phyloP scores from a whole-genome alignment of 2,329 filamentous ascomycete genomes.

The Calonectria honghensis region DNA sequence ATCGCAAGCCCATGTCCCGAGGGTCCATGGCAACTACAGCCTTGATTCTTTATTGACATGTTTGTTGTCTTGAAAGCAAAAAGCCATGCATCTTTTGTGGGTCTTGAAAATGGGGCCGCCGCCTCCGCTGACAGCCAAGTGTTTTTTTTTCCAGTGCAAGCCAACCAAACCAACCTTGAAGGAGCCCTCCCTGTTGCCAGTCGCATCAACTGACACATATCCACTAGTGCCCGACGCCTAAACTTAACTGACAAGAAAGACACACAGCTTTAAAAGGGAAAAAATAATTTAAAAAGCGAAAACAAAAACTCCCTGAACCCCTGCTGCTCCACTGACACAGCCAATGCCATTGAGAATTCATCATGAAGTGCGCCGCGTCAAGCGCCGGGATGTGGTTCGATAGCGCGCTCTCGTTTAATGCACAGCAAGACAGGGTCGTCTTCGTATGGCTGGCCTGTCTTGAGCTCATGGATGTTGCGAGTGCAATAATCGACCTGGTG shows the following conservation, averaged over 20 bases:
- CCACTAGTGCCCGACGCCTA: conserved; percentile 24
- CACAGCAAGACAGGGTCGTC: conserved; percentile 26
- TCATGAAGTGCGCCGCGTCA: not conserved
- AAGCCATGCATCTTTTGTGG: conserved; percentile 31
- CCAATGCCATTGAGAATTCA: conserved; percentile 1
- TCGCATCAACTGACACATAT: conserved; percentile 26
- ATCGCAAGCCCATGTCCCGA: conserved; percentile 42
- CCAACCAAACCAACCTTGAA: conserved; percentile 11
- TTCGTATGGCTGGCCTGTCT: conserved; percentile 28
- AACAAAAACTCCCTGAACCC: conserved; percentile 2
- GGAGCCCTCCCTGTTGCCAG: conserved; percentile 17
- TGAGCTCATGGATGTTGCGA: conserved; percentile 35
- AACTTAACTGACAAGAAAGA: conserved; percentile 18
- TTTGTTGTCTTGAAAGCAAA: conserved; percentile 30
- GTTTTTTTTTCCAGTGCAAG: conserved; percentile 33
- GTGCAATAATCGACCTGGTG: conserved; percentile 34
- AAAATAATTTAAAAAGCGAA: not conserved
- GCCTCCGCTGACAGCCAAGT: conserved; percentile 35
- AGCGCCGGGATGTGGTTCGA: not conserved
- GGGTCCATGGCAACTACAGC: conserved; percentile 19
- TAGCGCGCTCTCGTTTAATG: conserved; percentile 31
- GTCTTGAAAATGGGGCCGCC: conserved; percentile 25
- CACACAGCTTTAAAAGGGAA: conserved; percentile 15
- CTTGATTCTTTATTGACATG: conserved; percentile 30
- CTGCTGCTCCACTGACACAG: conserved; percentile 18